phyloP scores from a whole-genome alignment of 2,329 filamentous ascomycete species.

The Neoarthrinium moseri region DNA sequence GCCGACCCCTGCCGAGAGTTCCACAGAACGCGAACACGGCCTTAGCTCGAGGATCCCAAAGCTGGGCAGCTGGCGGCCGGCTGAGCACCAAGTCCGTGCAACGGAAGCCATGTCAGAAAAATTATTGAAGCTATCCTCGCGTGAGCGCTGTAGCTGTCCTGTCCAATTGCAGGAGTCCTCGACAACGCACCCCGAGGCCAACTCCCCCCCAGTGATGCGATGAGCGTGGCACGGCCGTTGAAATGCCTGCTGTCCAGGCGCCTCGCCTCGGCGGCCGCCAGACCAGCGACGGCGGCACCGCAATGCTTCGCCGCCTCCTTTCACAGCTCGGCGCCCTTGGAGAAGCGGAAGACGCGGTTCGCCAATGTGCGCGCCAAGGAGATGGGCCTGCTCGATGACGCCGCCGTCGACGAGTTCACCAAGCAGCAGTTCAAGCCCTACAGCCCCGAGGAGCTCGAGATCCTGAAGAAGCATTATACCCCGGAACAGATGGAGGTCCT shows the following conservation, averaged over 20 bases:
- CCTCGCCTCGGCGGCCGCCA: conserved; percentile 35
- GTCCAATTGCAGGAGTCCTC: conserved; percentile 9
- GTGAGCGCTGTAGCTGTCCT: conserved; percentile 15
- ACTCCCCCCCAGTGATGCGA: conserved; percentile 33
- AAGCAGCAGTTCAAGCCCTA: conserved; percentile 60
- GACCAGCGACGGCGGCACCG: conserved; percentile 19
- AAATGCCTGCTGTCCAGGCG: conserved; percentile 52
- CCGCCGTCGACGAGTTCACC: conserved; percentile 42
- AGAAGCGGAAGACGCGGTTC: conserved; percentile 47
- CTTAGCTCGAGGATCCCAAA: too few relatives aligned
- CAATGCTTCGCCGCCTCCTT: conserved; percentile 40
- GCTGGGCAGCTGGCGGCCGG: conserved; percentile 6
- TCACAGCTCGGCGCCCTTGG: conserved; percentile 49
- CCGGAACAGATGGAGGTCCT: conserved; percentile 79
- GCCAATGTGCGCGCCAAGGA: conserved; percentile 51
- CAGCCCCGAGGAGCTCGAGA: conserved; percentile 61
- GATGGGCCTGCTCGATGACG: conserved; percentile 44
- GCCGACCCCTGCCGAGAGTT: too few relatives aligned
- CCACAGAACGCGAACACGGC: too few relatives aligned
- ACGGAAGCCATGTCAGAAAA: conserved; percentile 3
- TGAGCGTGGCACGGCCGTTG: conserved; percentile 56
- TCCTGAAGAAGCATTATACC: conserved; percentile 69
- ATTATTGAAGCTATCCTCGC: conserved; percentile 11
- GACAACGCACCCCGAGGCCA: conserved; percentile 18
- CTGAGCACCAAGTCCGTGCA: conserved; percentile 8